Evolutionary conservation across 1,139 yeast species (phyloP), one percentile per base, ranked within the genome.

Genomic region (Saccharomyces hybrid): DNA sequence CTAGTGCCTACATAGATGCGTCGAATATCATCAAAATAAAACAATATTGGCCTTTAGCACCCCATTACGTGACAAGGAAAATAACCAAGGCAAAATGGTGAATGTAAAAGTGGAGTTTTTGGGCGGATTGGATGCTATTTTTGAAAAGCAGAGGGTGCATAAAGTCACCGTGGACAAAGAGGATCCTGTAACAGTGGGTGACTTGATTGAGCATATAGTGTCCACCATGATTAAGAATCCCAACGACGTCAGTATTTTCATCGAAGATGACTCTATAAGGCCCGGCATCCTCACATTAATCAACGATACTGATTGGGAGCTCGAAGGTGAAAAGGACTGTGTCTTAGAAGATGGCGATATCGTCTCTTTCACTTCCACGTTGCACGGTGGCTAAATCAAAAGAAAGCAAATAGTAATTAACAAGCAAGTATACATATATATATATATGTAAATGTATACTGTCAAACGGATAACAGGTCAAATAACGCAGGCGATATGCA

Each of bases 251-350:
- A 85, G 83, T 5, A 85, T 90, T 38, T 89, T 91, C 66, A 76
- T 91, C 13, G 96, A 88, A 62, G 93, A 89, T 62, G 96, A 77
- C 5, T 78, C 73, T 1, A 83, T 87, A 7, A 82, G 98, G 53
- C 96, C 98, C 0, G 99, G 99, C 1, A 89, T 93, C 48, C 75
- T 93, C 59, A 96, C 93, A 7, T 77, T 93, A 54, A 85, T 93
- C 59, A 93, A 93, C 65, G 98, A 93, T 66, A 84, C 96, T 0
- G 99, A 93, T 71, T 93, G 99, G 99, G 99, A 93, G 66, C 73
- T 93, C 31, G 96, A 90, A 67, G 98, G 91, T 11, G 90, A 84
- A 71, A 93, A 88, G 63, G 85, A 81, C 9, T 90, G 90, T 63
- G 81, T 78, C 16, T 70, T 93, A 20, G 88, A 88, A 66, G 73